These are phyloP conservation scores for Lichenothelia convexa DNA, from an alignment of 495 filamentous ascomycete species.

Conservation along the genomic window DNA sequence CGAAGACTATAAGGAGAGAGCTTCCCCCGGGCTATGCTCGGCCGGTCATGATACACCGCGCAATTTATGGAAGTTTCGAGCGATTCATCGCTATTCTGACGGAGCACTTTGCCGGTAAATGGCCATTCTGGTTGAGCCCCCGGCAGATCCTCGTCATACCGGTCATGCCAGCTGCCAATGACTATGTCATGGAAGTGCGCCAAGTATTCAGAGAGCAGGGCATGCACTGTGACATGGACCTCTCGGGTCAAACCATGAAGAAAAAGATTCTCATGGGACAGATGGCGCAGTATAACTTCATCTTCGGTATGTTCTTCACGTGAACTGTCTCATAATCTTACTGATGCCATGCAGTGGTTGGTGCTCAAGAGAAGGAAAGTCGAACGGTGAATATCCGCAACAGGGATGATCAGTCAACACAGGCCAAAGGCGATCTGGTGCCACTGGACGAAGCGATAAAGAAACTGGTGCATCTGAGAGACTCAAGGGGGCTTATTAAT, in stretches of 20 bases:
- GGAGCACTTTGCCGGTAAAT: slow-evolving; percentile 93
- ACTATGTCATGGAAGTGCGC: slow-evolving; percentile 76
- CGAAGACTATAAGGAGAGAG: slow-evolving; percentile 23
- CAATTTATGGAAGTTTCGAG: slow-evolving; percentile 85
- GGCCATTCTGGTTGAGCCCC: slow-evolving; percentile 95
- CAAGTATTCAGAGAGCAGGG: slow-evolving; percentile 34
- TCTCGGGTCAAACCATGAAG: slow-evolving; percentile 78
- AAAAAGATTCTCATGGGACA: slow-evolving; percentile 92
- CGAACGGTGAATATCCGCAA: slow-evolving; percentile 77
- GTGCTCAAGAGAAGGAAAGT: slow-evolving; percentile 58
- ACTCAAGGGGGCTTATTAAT: slow-evolving; percentile 12
- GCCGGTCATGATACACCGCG: slow-evolving; percentile 93
- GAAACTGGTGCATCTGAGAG: slow-evolving; percentile 53
- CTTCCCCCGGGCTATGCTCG: slow-evolving; percentile 57
- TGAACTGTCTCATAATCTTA: no score
- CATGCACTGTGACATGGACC: slow-evolving; percentile 71
- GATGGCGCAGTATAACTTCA: slow-evolving; percentile 78
- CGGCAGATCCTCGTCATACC: slow-evolving; percentile 84
- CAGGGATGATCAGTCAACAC: slow-evolving; percentile 68
- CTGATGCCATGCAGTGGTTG: no score
- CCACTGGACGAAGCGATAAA: slow-evolving; percentile 56
- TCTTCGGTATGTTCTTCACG: slow-evolving; percentile 44
- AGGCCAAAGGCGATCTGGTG: slow-evolving; percentile 54
- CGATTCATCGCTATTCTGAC: slow-evolving; percentile 84
- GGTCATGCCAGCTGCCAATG: slow-evolving; percentile 66